These are phyloP conservation scores for Taxawa tesnikishii DNA, from an alignment of 2,329 filamentous ascomycete species.

Conservation along the genomic window DNA sequence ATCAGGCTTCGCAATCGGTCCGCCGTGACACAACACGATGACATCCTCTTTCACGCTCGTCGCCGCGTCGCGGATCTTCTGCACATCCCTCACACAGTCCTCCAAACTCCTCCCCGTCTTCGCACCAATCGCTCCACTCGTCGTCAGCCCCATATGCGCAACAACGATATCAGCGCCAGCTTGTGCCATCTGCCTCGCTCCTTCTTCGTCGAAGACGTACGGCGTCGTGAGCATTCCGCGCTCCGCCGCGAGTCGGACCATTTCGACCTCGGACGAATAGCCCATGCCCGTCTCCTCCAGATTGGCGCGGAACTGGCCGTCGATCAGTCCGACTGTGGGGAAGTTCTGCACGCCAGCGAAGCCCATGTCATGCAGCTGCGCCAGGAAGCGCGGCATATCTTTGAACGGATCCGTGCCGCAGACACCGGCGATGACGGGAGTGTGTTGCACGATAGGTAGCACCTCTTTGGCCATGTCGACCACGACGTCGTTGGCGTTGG, in stretches of 20 bases:
- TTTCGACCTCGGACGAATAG: constrained; percentile 53
- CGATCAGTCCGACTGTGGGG: constrained; percentile 59
- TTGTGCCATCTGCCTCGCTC: constrained; percentile 48
- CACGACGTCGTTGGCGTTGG: constrained; percentile 58
- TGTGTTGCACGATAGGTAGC: constrained; percentile 49
- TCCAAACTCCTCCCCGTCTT: constrained; percentile 49
- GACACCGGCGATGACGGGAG: constrained; percentile 57
- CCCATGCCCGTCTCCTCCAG: constrained; percentile 64
- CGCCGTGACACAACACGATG: constrained; percentile 59
- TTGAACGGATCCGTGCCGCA: constrained; percentile 61
- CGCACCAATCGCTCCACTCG: constrained; percentile 52
- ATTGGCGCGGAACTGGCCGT: constrained; percentile 53
- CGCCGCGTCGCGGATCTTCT: constrained; percentile 48
- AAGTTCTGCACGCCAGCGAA: constrained; percentile 65
- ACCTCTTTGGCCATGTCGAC: constrained; percentile 59
- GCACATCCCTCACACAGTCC: constrained; percentile 49
- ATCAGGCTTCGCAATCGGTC: constrained; percentile 51
- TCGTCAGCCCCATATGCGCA: constrained; percentile 57
- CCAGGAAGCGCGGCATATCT: constrained; percentile 47
- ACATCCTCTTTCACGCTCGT: constrained; percentile 32
- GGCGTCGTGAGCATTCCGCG: constrained; percentile 55
- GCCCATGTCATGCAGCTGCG: constrained; percentile 47
- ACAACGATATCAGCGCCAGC: constrained; percentile 57
- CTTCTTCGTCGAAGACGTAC: constrained; percentile 54
- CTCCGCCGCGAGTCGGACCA: constrained; percentile 47